These are phyloP conservation scores for Rhizoclosmatium sp. DNA, from an alignment of 192 early-diverging fungal genomes.

Conservation along the genomic window DNA sequence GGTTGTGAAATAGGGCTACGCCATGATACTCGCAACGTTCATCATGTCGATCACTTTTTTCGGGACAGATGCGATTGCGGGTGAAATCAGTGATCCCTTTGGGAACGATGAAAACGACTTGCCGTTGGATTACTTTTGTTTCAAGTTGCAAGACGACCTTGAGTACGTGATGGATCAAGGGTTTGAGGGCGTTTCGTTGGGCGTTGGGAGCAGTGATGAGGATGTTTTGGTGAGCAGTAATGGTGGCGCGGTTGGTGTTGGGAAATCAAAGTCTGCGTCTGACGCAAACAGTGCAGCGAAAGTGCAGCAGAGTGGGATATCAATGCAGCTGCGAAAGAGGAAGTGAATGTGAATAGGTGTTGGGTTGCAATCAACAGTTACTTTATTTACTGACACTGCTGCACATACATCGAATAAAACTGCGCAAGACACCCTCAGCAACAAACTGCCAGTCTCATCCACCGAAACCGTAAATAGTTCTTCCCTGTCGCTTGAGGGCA, in stretches of 20 bases:
- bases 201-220: neutral
- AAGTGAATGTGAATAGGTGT: neutral
- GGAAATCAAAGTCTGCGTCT: neutral
- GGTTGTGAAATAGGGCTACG: conserved; percentile 45
- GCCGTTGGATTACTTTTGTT: conserved; percentile 37
- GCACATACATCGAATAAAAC: no score
- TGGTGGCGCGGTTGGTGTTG: neutral
- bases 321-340: conserved; percentile 5
- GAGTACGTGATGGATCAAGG: conserved; percentile 33
- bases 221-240: neutral
- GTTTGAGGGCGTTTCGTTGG: conserved; percentile 8
- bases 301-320: neutral
- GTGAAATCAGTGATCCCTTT: conserved; percentile 36
- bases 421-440: no score
- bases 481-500: conserved; percentile 93
- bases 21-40: conserved; percentile 69
- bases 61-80: conserved; percentile 69
- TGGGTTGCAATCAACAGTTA: no score
- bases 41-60: conserved; percentile 71
- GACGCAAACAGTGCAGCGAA: neutral
- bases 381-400: no score
- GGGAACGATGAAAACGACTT: conserved; percentile 44
- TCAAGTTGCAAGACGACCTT: conserved; percentile 27
- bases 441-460: neutral
- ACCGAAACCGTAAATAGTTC: conserved; percentile 77